phyloP scores from a whole-genome alignment of 257 asterid species.

The Nicotiana undulata region DNA sequence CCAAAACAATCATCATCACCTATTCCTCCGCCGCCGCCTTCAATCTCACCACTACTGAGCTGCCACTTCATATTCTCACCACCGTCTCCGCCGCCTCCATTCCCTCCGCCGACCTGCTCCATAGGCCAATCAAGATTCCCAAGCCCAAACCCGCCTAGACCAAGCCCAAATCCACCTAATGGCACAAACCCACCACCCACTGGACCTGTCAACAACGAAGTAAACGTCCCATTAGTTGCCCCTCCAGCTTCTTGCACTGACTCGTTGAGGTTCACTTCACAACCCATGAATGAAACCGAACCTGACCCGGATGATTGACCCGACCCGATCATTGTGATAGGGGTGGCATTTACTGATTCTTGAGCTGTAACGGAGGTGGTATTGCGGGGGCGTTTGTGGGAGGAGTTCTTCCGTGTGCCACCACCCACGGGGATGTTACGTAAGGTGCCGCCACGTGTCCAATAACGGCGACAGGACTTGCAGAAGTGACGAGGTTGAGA shows the following conservation, averaged over 20 bases:
- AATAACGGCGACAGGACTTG: conserved; percentile 53
- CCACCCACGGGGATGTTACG: conserved; percentile 58
- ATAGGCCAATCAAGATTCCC: conserved; percentile 36
- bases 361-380: not conserved
- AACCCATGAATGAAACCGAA: conserved; percentile 11
- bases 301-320: conserved; percentile 14
- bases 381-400: conserved; percentile 37
- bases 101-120: conserved; percentile 17
- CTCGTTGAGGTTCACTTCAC: conserved; percentile 34
- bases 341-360: not conserved
- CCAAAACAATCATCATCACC: conserved; percentile 32
- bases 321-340: conserved; percentile 4
- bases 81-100: conserved; percentile 4
- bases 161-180: conserved; percentile 25
- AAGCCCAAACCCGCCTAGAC: conserved; percentile 31
- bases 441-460: conserved; percentile 56
- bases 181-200: conserved; percentile 23
- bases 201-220: conserved; percentile 15
- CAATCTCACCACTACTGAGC: conserved; percentile 22
- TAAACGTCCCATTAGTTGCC: conserved; percentile 5
- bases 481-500: conserved; percentile 62
- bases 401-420: conserved; percentile 35
- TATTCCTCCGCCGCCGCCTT: conserved; percentile 7
- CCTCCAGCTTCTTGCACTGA: conserved; percentile 26
- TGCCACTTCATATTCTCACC: conserved; percentile 37